Percentiles rank a stretch among this genome's conserved stretches.
Conservation (phyloP, 2,329 filamentous ascomycete genomes). For the Colletotrichum filicis region DNA sequence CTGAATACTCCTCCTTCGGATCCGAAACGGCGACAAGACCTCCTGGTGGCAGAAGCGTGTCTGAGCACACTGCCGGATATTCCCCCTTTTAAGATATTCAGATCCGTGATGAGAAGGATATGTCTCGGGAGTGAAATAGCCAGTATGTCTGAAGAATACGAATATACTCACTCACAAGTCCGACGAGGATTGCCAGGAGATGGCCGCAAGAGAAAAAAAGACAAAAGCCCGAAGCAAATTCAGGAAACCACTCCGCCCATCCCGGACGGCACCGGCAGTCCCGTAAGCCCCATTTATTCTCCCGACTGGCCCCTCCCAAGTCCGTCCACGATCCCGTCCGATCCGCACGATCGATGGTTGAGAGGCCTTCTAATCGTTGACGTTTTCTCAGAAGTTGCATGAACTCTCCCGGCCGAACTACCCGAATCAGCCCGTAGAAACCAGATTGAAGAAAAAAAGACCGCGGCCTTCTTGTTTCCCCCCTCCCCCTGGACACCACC, state of each 20-base stretch:
- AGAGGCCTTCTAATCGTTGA: not conserved
- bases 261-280: not conserved
- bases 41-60: not conserved
- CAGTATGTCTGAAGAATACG: too few species aligned
- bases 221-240: not conserved
- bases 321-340: not conserved
- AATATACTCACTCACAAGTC: not conserved
- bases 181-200: not conserved
- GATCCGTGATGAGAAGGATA: not conserved
- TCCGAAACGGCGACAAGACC: constrained; percentile 6
- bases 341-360: not conserved
- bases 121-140: not conserved
- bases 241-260: not conserved
- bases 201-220: too few species aligned
- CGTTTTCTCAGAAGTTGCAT: not conserved
- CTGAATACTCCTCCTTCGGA: not conserved
- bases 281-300: constrained; percentile 7
- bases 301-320: not conserved
- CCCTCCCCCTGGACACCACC: not conserved
- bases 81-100: not conserved
- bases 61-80: constrained; percentile 22
- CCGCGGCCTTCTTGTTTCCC: not conserved
- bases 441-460: not conserved
- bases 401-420: not conserved
- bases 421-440: not conserved